Percentiles rank a stretch among this genome's conserved stretches.
These are phyloP conservation scores for Lasiodiplodia gonubiensis DNA, from an alignment of 2,329 filamentous ascomycete species.

Conservation along the genomic window DNA sequence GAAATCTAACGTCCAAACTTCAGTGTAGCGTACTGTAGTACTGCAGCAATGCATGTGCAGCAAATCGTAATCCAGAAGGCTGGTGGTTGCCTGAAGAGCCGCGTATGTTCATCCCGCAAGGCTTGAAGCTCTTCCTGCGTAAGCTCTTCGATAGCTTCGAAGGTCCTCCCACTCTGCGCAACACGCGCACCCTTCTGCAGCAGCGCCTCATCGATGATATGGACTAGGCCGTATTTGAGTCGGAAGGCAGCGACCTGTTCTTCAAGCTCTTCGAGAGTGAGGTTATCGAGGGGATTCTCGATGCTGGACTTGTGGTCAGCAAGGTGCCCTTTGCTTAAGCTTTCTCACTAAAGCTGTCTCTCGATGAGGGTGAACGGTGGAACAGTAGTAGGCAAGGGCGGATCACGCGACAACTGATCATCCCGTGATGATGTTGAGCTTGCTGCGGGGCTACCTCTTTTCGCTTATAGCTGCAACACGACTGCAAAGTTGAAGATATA, in stretches of 20 bases:
- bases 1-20: too few species aligned
- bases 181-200: constrained; percentile 74
- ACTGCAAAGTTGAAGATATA: background rate
- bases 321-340: background rate
- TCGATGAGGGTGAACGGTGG: background rate
- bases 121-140: constrained; percentile 65
- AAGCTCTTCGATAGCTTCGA: constrained; percentile 67
- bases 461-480: background rate
- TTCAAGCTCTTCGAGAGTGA: constrained; percentile 58
- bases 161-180: constrained; percentile 70
- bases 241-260: constrained; percentile 66
- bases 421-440: background rate
- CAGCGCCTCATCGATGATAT: constrained; percentile 58
- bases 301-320: constrained; percentile 47
- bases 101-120: constrained; percentile 66
- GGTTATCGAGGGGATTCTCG: constrained; percentile 62
- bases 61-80: constrained; percentile 70
- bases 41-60: constrained; percentile 72
- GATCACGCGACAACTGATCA: background rate
- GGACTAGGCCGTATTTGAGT: constrained; percentile 61
- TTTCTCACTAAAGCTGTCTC: background rate
- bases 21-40: constrained; percentile 51
- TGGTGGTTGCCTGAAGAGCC: constrained; percentile 70
- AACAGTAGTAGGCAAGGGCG: background rate
- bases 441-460: background rate